Base-by-base conservation (phyloP, 805 yeast species). In the Jamesozyma hellenica region DNA sequence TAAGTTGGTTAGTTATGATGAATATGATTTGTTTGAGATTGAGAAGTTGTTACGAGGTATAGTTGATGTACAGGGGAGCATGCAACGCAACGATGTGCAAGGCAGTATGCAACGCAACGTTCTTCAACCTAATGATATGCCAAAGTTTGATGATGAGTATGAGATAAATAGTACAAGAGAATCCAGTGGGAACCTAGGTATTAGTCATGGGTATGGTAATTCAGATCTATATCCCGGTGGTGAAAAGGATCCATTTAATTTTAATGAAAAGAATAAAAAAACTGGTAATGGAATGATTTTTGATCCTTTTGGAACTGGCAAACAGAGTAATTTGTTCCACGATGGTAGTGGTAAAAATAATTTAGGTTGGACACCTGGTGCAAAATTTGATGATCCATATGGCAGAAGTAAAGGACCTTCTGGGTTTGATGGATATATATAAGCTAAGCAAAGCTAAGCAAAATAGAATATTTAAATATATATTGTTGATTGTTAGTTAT, bases 101-200 rank as follows among this genome's bases (percentile, higher is more conserved):
- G n/a, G n/a, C n/a, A n/a, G n/a, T n/a, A n/a, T n/a, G n/a, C n/a
- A n/a, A n/a, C n/a, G n/a, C n/a, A n/a, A n/a, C n/a, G n/a, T n/a
- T n/a, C n/a, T n/a, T n/a, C n/a, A 21, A 4, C 44, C 74, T 2
- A 40, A 49, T 32, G 63, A 52, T 37, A 55, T 60, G 49, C 65
- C 65, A 4, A 50, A 52, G 1, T 60, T 59, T 41, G 64, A 59
- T 23, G 66, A 61, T 43, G 64, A 61, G 32, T 57, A 57, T 36
- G 53, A 60, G 28, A 39, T 54, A n/a, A 50, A 35, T 11, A 38
- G 37, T 32, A 19, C 18, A 30, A 6, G 12, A 7, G 21, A 15
- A 30, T 15, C 21, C 11, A 19, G n/a, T 17, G 7, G 12, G 15
- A 38, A 28, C 14, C 36, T 35, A 4, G 27, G 17, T n/a, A 15